Base-by-base conservation (phyloP, 2,329 filamentous ascomycete genomes). In the Helicocarpus griseus region DNA sequence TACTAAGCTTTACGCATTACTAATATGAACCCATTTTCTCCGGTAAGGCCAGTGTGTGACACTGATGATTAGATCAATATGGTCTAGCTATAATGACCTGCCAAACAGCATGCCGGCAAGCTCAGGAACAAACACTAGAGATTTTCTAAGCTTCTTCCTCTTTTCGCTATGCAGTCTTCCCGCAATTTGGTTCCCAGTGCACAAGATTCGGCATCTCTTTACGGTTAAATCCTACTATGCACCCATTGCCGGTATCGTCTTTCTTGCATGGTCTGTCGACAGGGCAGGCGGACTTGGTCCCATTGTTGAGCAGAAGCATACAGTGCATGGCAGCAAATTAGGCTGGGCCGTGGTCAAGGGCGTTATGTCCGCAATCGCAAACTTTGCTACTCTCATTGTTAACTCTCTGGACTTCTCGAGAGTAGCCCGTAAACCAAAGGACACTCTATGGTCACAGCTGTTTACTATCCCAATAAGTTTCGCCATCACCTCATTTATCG, bases 201-300 rank as follows among this genome's bases (percentile, higher is more conserved):
- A 95, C 69, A 81, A 91, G 70, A 83, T 95, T 61, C 82, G 89
- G 43, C 89, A 95, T 65, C 74, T 95, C 3, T 95, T 95, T 71
- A 95, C 89, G 0, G 86, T 88, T 63, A 96, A 96, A 72, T 83
- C 90, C 0, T 86, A 82, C 63, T 80, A 94, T 54, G 89, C 93
- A 0, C 90, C 90, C 0, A 77, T 78, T 35, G 89, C 88, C n/a
- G 89, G 86, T 48, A 75, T 95, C 47, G 82, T 86, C 13, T 93
- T 93, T 67, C 86, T 95, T 67, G 85, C 88, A 62, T 96, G 90
- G 90, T 80, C 87, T 2, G 77, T 95, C 24, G 82, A 87, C 33
- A 81, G 86, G 24, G 90, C 90, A 28, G 81, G 89, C 40, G 90
- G 89, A 0, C 78, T 90, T 53, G 90, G 90, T 1, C 88, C 89